Conservation (phyloP, 2,329 filamentous ascomycete genomes). For the Epichloe baconii region DNA sequence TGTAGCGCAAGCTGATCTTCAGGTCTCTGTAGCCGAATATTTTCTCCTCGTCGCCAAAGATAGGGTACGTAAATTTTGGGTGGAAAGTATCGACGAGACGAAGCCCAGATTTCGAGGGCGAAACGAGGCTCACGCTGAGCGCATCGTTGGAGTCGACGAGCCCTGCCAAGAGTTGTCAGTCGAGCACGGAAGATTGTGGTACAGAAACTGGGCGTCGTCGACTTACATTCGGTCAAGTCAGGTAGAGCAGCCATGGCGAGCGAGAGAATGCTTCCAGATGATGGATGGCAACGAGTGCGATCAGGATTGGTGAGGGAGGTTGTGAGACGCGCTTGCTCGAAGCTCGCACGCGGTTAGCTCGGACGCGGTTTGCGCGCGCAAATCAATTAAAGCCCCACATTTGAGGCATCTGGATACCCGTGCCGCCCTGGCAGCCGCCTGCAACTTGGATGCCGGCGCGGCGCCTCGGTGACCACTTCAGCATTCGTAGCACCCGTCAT, state of each 20-base stretch:
- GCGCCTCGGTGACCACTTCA: not conserved
- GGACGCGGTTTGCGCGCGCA: constrained; percentile 11
- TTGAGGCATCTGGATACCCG: constrained; percentile 5
- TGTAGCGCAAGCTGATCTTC: constrained; percentile 57
- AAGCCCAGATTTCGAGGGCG: constrained; percentile 33
- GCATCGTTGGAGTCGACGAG: constrained; percentile 48
- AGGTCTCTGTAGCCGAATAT: constrained; percentile 85
- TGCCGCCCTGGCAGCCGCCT: too few relatives aligned
- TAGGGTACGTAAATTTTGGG: constrained; percentile 77
- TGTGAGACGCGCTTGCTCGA: constrained; percentile 5
- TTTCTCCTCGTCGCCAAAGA: constrained; percentile 85
- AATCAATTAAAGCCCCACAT: constrained; percentile 15
- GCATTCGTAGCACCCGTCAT: not conserved
- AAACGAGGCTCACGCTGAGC: constrained; percentile 46
- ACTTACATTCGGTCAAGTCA: constrained; percentile 22
- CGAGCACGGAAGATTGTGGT: not conserved
- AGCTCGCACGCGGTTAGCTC: constrained; percentile 7
- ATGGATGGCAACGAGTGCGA: not conserved
- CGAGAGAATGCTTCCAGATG: not conserved
- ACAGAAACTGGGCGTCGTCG: not conserved
- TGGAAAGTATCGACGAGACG: constrained; percentile 58
- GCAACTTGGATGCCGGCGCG: not conserved
- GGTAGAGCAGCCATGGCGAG: constrained; percentile 17
- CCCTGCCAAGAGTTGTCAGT: constrained; percentile 27
- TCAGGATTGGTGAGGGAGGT: not conserved